phyloP scores from a whole-genome alignment of 352 stramenopile species.

The Phytophthora palmivora region DNA sequence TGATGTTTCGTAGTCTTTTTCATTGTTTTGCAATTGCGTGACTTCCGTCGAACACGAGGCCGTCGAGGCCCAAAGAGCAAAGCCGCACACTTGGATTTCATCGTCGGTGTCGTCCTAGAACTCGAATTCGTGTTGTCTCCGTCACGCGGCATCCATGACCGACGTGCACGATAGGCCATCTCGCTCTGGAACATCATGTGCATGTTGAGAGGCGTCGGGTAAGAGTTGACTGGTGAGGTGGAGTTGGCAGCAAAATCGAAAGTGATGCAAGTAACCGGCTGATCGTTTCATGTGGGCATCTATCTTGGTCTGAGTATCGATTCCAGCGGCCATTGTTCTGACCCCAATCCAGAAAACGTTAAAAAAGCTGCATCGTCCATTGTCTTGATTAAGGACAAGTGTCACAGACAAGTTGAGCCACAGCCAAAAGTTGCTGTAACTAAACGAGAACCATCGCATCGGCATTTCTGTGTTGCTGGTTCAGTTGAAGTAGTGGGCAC shows the following conservation, averaged over 20 bases:
- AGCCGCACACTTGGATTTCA: not conserved
- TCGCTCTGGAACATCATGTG: constrained; percentile 42
- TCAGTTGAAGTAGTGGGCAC: too few relatives aligned
- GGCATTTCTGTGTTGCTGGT: too few relatives aligned
- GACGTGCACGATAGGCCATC: constrained; percentile 17
- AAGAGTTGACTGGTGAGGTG: not conserved
- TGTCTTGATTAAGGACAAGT: too few relatives aligned
- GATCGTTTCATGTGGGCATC: constrained; percentile 5
- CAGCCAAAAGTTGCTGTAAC: too few relatives aligned
- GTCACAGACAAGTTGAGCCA: too few relatives aligned
- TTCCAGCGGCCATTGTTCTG: constrained; percentile 16
- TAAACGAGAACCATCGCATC: not conserved
- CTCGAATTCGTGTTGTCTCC: constrained; percentile 2
- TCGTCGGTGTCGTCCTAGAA: not conserved
- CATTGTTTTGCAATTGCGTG: constrained; percentile 22
- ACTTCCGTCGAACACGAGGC: constrained; percentile 7
- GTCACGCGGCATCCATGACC: constrained; percentile 23
- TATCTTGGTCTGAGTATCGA: not conserved
- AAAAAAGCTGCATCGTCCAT: too few relatives aligned
- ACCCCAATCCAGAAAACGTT: constrained; percentile 18
- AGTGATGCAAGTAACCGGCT: constrained; percentile 8
- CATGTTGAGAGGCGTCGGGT: constrained; percentile 22
- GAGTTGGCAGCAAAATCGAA: constrained; percentile 19
- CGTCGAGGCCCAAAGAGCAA: constrained; percentile 4
- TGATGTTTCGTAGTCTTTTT: constrained; percentile 1